phyloP scores from a whole-genome alignment of 192 early-diverging fungal genomes.

The Pilobolus umbonatus region DNA sequence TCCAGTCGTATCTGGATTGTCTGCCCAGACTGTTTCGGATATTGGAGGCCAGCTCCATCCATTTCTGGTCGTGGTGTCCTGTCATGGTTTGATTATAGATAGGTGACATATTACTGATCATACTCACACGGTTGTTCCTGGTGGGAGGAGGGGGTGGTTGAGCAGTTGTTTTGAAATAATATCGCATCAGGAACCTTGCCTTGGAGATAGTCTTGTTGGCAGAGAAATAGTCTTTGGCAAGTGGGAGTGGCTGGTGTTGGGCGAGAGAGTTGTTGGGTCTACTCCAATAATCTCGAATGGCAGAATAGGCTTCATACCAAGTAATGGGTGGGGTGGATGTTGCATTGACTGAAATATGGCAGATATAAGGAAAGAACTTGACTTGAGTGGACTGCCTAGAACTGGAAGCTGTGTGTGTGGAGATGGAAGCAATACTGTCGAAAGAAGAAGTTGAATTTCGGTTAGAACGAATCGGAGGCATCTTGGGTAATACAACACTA shows the following conservation, averaged over 20 bases:
- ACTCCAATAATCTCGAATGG: slow-evolving; percentile 12
- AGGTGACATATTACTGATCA: background rate
- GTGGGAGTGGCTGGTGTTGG: background rate
- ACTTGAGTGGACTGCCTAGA: background rate
- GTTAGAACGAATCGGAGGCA: background rate
- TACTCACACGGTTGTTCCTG: background rate
- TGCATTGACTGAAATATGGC: background rate
- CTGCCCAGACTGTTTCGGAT: slow-evolving; percentile 2
- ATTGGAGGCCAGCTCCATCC: slow-evolving; percentile 8
- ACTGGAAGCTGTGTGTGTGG: too few relatives aligned
- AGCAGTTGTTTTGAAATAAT: slow-evolving; percentile 2
- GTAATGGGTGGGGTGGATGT: background rate
- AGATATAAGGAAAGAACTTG: slow-evolving; percentile 10
- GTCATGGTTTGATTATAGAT: background rate
- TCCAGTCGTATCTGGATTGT: background rate
- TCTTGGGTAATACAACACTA: slow-evolving; percentile 1
- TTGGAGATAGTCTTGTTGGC: slow-evolving; percentile 3
- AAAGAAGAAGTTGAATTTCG: background rate
- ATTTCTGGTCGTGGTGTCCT: slow-evolving; percentile 3
- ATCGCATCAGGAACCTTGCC: slow-evolving; percentile 5
- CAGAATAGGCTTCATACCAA: slow-evolving; percentile 11
- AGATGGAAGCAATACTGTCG: background rate
- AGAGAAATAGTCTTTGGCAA: background rate
- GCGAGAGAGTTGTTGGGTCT: background rate
- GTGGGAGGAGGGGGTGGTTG: background rate